Conservation (phyloP, 306 rosid genomes). For the Corylus americana region DNA sequence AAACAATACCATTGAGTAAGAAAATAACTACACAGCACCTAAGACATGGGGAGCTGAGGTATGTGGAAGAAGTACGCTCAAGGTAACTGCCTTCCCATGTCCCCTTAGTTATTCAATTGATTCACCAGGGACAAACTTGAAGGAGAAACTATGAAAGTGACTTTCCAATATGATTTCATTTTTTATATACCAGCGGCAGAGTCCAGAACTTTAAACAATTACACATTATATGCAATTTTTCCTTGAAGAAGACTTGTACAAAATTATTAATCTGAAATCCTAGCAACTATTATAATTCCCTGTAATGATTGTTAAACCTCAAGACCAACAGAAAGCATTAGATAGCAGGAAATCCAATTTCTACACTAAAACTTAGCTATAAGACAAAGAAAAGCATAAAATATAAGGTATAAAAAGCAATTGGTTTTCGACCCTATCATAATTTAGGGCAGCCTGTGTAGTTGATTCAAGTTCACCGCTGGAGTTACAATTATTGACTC, state of each 20-base stretch:
- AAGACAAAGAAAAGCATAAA: not conserved
- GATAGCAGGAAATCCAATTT: not conserved
- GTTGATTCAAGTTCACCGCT: not conserved
- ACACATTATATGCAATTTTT: not conserved
- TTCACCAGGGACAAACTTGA: not conserved
- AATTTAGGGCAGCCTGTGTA: not conserved
- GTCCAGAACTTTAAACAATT: not conserved
- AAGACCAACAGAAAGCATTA: not conserved
- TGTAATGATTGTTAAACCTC: not conserved
- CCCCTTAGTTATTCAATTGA: not conserved
- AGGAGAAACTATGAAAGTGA: not conserved
- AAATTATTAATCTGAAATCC: not conserved
- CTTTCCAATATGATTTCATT: not conserved
- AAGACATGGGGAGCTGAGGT: constrained; percentile 10
- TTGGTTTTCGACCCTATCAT: not conserved
- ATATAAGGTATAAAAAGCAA: not conserved
- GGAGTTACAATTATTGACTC: not conserved
- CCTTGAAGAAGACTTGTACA: not conserved
- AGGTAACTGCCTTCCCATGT: constrained; percentile 5
- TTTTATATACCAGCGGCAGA: not conserved
- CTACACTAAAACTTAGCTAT: not conserved
- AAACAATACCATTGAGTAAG: not conserved
- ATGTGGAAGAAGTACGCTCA: constrained; percentile 25
- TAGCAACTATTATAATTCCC: not conserved
- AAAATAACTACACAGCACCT: constrained; percentile 4